Evolutionary conservation across 2,329 filamentous ascomycete genomes (phyloP), one percentile per base, ranked within the genome.

Genomic region (Hypomyces rosellus): DNA sequence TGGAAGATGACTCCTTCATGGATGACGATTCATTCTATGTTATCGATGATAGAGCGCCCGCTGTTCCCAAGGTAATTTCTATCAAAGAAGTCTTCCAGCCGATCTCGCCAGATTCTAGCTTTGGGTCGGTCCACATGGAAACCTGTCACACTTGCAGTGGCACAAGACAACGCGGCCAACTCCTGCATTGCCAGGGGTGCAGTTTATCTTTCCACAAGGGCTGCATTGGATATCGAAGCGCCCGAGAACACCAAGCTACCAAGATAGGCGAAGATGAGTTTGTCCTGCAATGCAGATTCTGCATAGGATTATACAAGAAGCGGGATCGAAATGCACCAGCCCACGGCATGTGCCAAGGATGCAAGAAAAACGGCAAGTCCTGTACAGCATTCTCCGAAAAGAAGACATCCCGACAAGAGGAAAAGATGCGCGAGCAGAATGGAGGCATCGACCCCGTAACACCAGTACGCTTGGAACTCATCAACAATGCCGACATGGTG

Each of bases 181-280:
- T 99, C 20, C 78, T 99, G 34, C 84, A 85, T 62, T 99, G 93
- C 59, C 95, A 99, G 69, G 93, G 93, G 30, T 99, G 93, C 65
- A 89, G 85, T 2, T 74, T 85, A 44, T 78, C 87, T 0, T 96
- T 89, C 58, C 93, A 99, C 68, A 89, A 88, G 65, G 71, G 71
- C 38, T 99, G 93, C 62, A 75, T 99, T 25, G 90, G 92, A 1
- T 74, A 77, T 45, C 81, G 93, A 45, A 80, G 78, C 46, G 73
- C 66, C 12, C 80, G 93, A 53, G 89, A 96, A n/a, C 93, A 97
- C 65, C 72, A 93, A 34, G 89, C 89, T 9, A 97, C 90, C 20
- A 99, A 97, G 65, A 69, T 96, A 47, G 84, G 75, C 2, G 74
- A 85, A 1, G 82, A 85, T 2, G 69, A 85, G 36, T 97, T 95